Conservation (phyloP, 2,329 filamentous ascomycete genomes). For the Colletotrichum plurivorum region DNA sequence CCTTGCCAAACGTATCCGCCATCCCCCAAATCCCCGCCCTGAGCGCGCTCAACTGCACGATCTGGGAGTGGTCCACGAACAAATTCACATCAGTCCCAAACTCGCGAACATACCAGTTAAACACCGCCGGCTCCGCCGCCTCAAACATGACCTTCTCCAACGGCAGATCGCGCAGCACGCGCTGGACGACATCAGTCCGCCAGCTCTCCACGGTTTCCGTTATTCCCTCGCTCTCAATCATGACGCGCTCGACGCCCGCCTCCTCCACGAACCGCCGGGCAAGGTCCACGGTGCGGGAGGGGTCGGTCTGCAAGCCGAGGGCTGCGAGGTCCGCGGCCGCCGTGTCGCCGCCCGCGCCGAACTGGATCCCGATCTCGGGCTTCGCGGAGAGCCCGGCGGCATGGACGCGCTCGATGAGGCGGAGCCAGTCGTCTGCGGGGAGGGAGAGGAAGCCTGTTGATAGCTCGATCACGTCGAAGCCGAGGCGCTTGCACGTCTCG, state of each 20-base stretch:
- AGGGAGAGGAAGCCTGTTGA: constrained; percentile 68
- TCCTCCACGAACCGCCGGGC: constrained; percentile 64
- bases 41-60: constrained; percentile 67
- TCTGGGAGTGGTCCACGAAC: constrained; percentile 71
- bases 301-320: constrained; percentile 61
- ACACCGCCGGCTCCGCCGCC: constrained; percentile 68
- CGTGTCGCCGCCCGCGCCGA: constrained; percentile 69
- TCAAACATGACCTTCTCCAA: constrained; percentile 71
- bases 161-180: constrained; percentile 65
- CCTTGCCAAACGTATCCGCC: constrained; percentile 66
- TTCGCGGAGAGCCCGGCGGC: constrained; percentile 64
- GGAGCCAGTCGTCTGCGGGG: constrained; percentile 67
- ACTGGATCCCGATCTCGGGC: constrained; percentile 70
- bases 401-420: constrained; percentile 62
- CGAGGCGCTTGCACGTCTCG: constrained; percentile 64
- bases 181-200: constrained; percentile 64
- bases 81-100: constrained; percentile 71
- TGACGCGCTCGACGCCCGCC: constrained; percentile 67
- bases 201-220: constrained; percentile 69
- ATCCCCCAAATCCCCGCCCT: constrained; percentile 57
- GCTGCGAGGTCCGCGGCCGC: constrained; percentile 59
- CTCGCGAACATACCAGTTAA: constrained; percentile 70
- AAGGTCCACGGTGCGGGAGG: constrained; percentile 62
- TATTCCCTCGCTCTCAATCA: constrained; percentile 73
- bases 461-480: constrained; percentile 68